Base-by-base conservation (phyloP, 768 basidiomycete genomes). In the Hydnomerulius pinastri region DNA sequence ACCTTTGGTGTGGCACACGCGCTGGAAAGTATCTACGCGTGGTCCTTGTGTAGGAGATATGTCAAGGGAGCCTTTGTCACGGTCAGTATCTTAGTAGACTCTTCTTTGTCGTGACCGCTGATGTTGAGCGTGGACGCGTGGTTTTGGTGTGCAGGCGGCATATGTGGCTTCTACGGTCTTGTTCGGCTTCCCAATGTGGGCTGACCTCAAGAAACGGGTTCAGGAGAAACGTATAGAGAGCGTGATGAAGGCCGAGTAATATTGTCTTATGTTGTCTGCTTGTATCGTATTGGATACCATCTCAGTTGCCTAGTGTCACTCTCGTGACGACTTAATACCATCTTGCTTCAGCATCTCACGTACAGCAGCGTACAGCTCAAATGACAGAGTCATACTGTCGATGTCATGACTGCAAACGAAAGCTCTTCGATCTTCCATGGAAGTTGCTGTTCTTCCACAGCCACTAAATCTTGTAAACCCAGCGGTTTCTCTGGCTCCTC, bases 221-320 rank as follows among this genome's bases (percentile, higher is more conserved):
- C 86, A 91, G 54, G 67, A 71, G 27, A 82, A 83, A 13, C 77
- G 88, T 2, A 92, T 92, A 36, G 81, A 88, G 48, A 89, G 87
- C 24, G 86, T 92, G 4, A 84, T 87, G 85, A 92, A 91, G 65
- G 78, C 79, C 9, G 70, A 87, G 61, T 86, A 61, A 64, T 17
- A 1, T 20, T 11, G n/a, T n/a, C n/a, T n/a, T n/a, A n/a, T n/a
- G n/a, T n/a, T n/a, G n/a, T n/a, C n/a, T n/a, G n/a, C n/a, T n/a
- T n/a, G n/a, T n/a, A n/a, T n/a, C n/a, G n/a, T n/a, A n/a, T n/a
- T n/a, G n/a, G n/a, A n/a, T n/a, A n/a, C n/a, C n/a, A n/a, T n/a
- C n/a, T n/a, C n/a, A n/a, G n/a, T n/a, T n/a, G n/a, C n/a, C n/a
- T n/a, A n/a, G n/a, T n/a, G n/a, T n/a, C n/a, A n/a, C n/a, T n/a